Base-by-base conservation (phyloP, 768 basidiomycete species). In the Cystofilobasidium capitatum region DNA sequence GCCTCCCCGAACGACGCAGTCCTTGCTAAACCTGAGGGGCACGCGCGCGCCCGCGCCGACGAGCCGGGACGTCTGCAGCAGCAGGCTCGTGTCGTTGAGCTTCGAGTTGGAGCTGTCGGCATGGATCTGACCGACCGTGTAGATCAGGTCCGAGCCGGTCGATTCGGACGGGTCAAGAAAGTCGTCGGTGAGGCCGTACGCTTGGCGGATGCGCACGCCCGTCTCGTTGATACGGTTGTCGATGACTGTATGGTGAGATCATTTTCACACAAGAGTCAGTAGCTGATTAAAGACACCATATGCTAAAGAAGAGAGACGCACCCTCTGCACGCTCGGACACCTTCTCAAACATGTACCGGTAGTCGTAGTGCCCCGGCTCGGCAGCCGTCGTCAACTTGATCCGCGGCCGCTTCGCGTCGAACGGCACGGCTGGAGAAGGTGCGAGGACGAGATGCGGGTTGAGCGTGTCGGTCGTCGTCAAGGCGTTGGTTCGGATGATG, bases 271-370 rank as follows among this genome's bases (percentile, higher is more conserved):
- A 22, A 58, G 37, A 39, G 26, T 13, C 20, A 13, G 33, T 29
- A 16, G 29, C 40, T 7, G 17, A 10, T 31, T 26, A 4, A 44
- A 37, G 33, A 51, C 35, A 47, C 14, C 12, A 29, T 1, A 44
- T 5, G n/a, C 20, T n/a, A 1, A 22, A 10, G 22, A 54, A 44
- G 29, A 1, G 33, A 49, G 14, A 72, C 76, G 58, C 71, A 90
- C 91, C 85, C 81, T 87, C 87, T 70, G 89, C 87, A 55, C 92
- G 81, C 73, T 89, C 88, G 1, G 84, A 84, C 31, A 88, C 81
- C 78, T 89, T 91, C 76, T 97, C 92, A 73, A 88, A 91, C 92
- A 94, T 93, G 76, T 97, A 98, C 35, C 88, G 83, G 68, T 80
- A 77, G 24, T 73, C 72, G 69, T 73, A 77, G 24, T 73, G 64